Evolutionary conservation across 2,329 filamentous ascomycete species (phyloP), one percentile per base, ranked within the genome.

Genomic region (Bipolaris victoriae): DNA sequence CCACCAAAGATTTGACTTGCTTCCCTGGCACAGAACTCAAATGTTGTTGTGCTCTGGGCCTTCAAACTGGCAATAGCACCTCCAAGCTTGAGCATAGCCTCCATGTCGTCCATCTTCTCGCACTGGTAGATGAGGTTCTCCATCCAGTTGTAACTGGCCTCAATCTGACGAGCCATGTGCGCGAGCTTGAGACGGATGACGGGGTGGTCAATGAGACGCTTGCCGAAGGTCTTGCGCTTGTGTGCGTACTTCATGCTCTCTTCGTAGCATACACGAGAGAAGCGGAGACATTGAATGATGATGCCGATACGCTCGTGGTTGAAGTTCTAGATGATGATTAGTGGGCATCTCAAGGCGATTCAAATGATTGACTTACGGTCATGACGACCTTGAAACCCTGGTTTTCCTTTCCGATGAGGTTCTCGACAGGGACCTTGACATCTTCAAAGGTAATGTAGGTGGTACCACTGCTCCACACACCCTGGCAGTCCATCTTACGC

Each of bases 281-380:
- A 98, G 72, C 95, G 92, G 64, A 97, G 78, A 72, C 89, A 96
- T 80, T 99, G 95, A 82, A 98, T 98, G 80, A 98, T 93, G 79
- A 99, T 98, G 62, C 95, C 95, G 69, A 99, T 93, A 62, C 95
- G 91, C 82, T 99, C 95, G 84, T 98, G 95, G 86, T 98, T 98
- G 84, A 97, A 97, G 85, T 97, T 97, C 49, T 52, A 26, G 5
- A 33, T 3, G 10, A 33, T 20, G n/a, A 20, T 52, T 18, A 52
- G 49, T 36, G 2, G 26, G 40, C 15, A 7, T 44, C 7, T 44
- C 7, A 13, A 9, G 16, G 1, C n/a, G 10, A 31, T 13, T 31
- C 11, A 9, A 24, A 6, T 7, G 18, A 26, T 29, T 26, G 16
- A 13, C 49, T 37, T 52, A 52, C 49, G 76, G 92, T 97, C 94